These are phyloP conservation scores for Podaxis sp. DNA, from an alignment of 768 basidiomycete species.

Conservation along the genomic window DNA sequence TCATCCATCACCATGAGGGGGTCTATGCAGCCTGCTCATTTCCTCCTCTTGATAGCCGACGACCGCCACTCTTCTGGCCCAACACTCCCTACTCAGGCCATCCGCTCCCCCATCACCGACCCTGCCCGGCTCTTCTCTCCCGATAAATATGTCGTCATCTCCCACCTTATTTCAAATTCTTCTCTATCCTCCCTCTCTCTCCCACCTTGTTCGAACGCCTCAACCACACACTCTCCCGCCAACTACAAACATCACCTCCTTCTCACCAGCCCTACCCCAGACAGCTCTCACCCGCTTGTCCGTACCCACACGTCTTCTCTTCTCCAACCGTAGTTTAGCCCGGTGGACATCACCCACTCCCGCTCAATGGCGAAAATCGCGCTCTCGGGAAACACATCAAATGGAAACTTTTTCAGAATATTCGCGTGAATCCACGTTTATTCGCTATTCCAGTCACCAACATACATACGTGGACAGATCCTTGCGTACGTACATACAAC, in stretches of 20 bases:
- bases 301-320: background rate
- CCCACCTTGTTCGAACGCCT: background rate
- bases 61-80: background rate
- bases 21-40: background rate
- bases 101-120: too few species aligned
- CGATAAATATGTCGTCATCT: background rate
- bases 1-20: background rate
- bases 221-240: background rate
- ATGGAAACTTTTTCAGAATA: background rate
- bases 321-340: background rate
- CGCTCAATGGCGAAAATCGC: slow-evolving; percentile 16
- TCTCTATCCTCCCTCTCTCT: background rate
- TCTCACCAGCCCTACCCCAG: background rate
- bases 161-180: background rate
- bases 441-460: background rate
- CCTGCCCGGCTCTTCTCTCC: too few species aligned
- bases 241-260: background rate
- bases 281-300: background rate
- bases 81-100: background rate
- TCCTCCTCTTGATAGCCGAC: too few species aligned
- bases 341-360: background rate
- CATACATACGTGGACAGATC: background rate
- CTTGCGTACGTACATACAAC: too few species aligned
- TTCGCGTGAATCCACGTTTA: background rate
- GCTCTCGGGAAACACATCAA: slow-evolving; percentile 8